Percentiles rank a stretch among this genome's conserved stretches.
phyloP scores from a whole-genome alignment of 2,329 filamentous ascomycete species.

The Coniella vitis region DNA sequence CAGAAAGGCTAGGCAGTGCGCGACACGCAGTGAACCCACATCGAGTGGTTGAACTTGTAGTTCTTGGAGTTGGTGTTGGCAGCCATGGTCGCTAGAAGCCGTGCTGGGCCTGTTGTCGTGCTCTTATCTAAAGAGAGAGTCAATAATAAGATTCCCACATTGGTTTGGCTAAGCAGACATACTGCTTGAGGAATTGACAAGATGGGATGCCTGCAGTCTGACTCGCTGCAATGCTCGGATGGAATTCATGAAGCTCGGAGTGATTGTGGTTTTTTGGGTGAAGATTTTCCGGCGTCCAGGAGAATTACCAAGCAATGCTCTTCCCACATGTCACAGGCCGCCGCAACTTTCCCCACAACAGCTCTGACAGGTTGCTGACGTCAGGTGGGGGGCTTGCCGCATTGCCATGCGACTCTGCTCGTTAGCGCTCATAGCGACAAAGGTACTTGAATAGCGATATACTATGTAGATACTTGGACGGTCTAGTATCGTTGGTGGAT shows the following conservation, averaged over 20 bases:
- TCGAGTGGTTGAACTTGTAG: conserved; percentile 86
- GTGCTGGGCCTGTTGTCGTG: conserved; percentile 7
- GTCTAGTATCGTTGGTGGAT: no score
- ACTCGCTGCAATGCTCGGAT: conserved; percentile 24
- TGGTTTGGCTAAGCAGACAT: not conserved
- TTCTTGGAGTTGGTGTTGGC: conserved; percentile 64
- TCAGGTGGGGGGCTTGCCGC: not conserved
- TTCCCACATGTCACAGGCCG: no score
- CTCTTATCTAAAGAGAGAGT: no score
- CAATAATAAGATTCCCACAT: no score
- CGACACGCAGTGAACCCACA: conserved; percentile 43
- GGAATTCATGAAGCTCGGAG: conserved; percentile 22
- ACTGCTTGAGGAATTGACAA: conserved; percentile 19
- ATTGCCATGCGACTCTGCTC: not conserved
- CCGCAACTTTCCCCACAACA: not conserved
- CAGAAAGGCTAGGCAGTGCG: not conserved
- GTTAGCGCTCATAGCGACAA: no score
- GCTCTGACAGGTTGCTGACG: not conserved
- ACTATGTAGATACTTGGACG: no score
- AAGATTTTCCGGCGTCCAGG: no score
- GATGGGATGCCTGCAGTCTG: conserved; percentile 21
- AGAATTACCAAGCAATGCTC: no score
- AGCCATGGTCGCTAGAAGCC: conserved; percentile 47
- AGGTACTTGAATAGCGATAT: no score
- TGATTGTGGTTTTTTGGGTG: not conserved